phyloP scores from a whole-genome alignment of 352 stramenopile species.

The Globisporangium acanthophoron region DNA sequence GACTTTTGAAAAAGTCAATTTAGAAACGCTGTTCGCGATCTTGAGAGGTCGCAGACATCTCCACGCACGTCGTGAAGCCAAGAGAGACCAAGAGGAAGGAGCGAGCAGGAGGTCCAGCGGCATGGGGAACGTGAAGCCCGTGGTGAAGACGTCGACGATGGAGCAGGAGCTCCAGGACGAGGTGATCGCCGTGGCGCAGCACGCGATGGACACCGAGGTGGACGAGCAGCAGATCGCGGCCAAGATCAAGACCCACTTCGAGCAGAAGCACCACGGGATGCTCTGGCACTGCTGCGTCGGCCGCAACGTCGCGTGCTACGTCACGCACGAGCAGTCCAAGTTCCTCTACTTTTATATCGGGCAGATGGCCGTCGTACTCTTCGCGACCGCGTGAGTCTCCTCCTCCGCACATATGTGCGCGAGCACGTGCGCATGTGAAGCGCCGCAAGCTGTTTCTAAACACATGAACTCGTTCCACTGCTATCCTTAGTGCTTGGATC shows the following conservation, averaged over 20 bases:
- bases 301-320: constrained; percentile 92
- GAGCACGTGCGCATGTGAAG: too few relatives aligned
- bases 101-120: neutral
- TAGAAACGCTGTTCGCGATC: too few relatives aligned
- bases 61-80: neutral
- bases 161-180: constrained; percentile 83
- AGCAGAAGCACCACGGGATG: constrained; percentile 89
- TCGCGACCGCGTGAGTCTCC: constrained; percentile 61
- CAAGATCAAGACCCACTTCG: constrained; percentile 90
- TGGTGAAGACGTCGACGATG: constrained; percentile 88
- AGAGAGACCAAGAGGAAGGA: too few relatives aligned
- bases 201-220: constrained; percentile 72
- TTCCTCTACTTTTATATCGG: constrained; percentile 97
- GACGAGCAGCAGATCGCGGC: constrained; percentile 89
- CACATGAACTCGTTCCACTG: too few relatives aligned
- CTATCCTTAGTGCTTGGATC: too few relatives aligned
- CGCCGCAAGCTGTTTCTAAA: neutral
- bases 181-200: constrained; percentile 71
- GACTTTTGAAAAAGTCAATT: too few relatives aligned
- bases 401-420: too few relatives aligned
- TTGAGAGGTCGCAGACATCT: neutral
- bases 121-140: constrained; percentile 60
- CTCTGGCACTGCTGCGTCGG: constrained; percentile 95
- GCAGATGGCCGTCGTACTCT: constrained; percentile 92
- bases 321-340: constrained; percentile 92